Conservation (phyloP, 805 yeast genomes). For the Kodamaea jinghongensis region DNA sequence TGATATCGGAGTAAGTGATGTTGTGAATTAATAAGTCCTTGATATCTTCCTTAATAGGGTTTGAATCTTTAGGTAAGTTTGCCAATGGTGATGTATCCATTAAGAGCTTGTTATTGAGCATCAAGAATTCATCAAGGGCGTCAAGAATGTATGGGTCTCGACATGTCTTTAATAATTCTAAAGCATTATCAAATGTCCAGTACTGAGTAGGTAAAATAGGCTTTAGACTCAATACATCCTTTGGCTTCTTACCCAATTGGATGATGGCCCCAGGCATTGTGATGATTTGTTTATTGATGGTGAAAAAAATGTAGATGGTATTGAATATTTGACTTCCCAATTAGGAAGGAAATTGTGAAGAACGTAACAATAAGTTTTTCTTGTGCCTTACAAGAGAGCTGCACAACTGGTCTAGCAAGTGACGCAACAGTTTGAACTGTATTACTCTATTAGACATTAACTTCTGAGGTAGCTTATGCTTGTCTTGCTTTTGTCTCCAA, state of each 20-base stretch:
- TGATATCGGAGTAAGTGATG: constrained; percentile 33
- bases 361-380: too few relatives aligned
- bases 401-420: too few relatives aligned
- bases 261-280: constrained; percentile 8
- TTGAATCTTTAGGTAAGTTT: background rate
- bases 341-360: constrained; percentile 13
- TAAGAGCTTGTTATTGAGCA: constrained; percentile 29
- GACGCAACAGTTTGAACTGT: too few relatives aligned
- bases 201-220: constrained; percentile 33
- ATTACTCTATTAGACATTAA: too few relatives aligned
- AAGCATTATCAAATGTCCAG: constrained; percentile 42
- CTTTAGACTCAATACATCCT: constrained; percentile 19
- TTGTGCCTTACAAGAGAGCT: too few relatives aligned
- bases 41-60: constrained; percentile 7
- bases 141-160: constrained; percentile 32
- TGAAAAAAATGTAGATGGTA: background rate
- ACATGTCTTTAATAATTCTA: constrained; percentile 28
- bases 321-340: constrained; percentile 14
- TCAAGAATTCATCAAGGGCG: constrained; percentile 40
- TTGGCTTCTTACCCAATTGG: constrained; percentile 7
- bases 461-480: too few relatives aligned
- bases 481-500: too few relatives aligned
- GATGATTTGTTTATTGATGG: constrained; percentile 8
- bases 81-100: constrained; percentile 32
- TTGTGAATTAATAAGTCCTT: constrained; percentile 42